phyloP scores from a whole-genome alignment of 805 yeast genomes.

The Candida maris region DNA sequence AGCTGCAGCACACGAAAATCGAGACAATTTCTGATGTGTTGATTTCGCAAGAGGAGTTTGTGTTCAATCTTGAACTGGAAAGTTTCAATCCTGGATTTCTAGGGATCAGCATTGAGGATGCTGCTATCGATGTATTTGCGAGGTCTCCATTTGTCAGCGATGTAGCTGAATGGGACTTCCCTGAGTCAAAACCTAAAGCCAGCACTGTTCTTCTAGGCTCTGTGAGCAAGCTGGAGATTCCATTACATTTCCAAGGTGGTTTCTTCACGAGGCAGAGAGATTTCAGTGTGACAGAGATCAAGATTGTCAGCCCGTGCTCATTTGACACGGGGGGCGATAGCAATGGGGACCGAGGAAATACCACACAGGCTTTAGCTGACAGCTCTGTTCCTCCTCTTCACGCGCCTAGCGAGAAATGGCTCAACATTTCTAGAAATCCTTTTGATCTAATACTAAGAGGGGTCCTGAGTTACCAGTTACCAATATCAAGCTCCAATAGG shows the following conservation, averaged over 20 bases:
- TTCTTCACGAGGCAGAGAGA: conserved; percentile 61
- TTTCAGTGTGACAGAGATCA: conserved; percentile 64
- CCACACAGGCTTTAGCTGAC: not conserved
- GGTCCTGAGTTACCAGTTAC: conserved; percentile 69
- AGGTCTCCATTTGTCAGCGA: conserved; percentile 48
- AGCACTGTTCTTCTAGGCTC: conserved; percentile 73
- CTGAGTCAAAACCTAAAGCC: conserved; percentile 3
- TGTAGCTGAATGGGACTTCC: conserved; percentile 1
- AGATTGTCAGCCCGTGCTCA: conserved; percentile 68
- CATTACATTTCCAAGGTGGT: conserved; percentile 73
- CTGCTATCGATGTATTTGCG: conserved; percentile 84
- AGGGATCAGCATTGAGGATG: conserved; percentile 56
- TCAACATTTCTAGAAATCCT: conserved; percentile 66
- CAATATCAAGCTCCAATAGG: conserved; percentile 51
- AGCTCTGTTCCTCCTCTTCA: conserved; percentile 9
- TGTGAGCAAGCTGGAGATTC: conserved; percentile 61
- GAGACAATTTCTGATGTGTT: conserved; percentile 63
- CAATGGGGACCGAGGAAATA: conserved; percentile 5
- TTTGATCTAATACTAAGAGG: conserved; percentile 86
- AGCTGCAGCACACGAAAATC: conserved; percentile 64
- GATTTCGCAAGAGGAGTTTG: conserved; percentile 78
- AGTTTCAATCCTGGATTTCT: conserved; percentile 89
- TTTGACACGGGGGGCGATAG: conserved; percentile 24
- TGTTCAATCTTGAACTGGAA: conserved; percentile 71
- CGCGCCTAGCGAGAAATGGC: conserved; percentile 57